A percentile compares a stretch with the other conserved stretches of the same genome.
These are phyloP conservation scores for Gypsophila paniculata DNA, from an alignment of 179 eudicot species.

Conservation along the genomic window DNA sequence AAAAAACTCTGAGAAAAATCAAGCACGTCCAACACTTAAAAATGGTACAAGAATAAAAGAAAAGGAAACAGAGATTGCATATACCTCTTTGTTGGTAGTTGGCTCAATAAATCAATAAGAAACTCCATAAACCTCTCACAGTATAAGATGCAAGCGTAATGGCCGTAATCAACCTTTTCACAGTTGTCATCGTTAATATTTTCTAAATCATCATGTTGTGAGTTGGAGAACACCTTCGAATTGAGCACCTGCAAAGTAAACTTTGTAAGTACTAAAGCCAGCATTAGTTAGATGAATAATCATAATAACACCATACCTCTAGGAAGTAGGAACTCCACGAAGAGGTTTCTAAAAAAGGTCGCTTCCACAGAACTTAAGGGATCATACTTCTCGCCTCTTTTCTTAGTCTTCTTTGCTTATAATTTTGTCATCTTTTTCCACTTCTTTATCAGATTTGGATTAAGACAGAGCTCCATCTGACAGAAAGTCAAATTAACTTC, in stretches of 20 bases:
- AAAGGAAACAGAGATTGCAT: not conserved
- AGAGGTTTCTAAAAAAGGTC: constrained; percentile 71
- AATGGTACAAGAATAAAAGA: not conserved
- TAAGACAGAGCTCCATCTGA: constrained; percentile 84
- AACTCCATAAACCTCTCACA: constrained; percentile 98
- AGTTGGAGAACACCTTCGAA: constrained; percentile 48
- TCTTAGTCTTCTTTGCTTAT: constrained; percentile 62
- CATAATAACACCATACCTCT: constrained; percentile 41
- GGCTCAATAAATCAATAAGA: constrained; percentile 92
- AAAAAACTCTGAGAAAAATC: no score
- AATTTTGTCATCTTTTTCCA: constrained; percentile 81
- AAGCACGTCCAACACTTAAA: not conserved
- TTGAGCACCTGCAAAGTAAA: constrained; percentile 58
- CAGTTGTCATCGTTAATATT: constrained; percentile 35
- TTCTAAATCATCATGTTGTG: constrained; percentile 30
- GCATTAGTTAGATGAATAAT: not conserved
- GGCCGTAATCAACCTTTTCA: constrained; percentile 55
- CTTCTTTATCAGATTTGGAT: constrained; percentile 65
- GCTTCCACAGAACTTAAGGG: constrained; percentile 61
- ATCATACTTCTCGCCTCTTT: constrained; percentile 57
- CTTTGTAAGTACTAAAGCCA: not conserved
- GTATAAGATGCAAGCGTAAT: constrained; percentile 68
- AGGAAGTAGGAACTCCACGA: constrained; percentile 79
- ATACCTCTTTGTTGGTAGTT: constrained; percentile 90
- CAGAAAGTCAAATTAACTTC: constrained; percentile 10